A percentile compares a stretch with the other conserved stretches of the same genome.
Evolutionary conservation across 306 rosid genomes (phyloP).

Genomic region (Prunus salicina): DNA sequence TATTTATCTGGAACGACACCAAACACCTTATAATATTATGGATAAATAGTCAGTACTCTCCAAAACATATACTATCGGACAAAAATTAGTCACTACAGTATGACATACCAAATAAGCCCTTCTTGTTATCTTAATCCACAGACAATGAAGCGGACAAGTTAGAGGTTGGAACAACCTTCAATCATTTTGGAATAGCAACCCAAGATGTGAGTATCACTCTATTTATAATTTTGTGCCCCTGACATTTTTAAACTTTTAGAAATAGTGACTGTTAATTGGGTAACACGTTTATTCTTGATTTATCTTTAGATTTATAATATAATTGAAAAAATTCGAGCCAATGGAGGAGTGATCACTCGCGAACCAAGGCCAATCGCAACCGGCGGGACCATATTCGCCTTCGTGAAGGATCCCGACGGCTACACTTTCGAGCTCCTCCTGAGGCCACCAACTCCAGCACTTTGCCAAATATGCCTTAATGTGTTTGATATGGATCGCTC

Average conservation of each 20-base stretch:
- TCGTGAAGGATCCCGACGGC: constrained; percentile 18
- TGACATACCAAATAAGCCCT: no score
- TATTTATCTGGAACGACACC: no score
- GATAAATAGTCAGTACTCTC: no score
- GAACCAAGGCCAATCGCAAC: not conserved
- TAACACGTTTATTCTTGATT: not conserved
- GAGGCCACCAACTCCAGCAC: constrained; percentile 14
- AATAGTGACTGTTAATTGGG: not conserved
- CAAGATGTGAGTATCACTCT: constrained; percentile 5
- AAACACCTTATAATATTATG: no score
- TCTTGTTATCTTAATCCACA: not conserved
- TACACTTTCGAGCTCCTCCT: constrained; percentile 21
- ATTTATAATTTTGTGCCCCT: not conserved
- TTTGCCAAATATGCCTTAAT: constrained; percentile 13
- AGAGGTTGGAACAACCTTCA: constrained; percentile 66
- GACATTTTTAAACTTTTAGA: not conserved
- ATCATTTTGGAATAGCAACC: constrained; percentile 62
- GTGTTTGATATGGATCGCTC: constrained; percentile 8
- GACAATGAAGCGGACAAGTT: not conserved
- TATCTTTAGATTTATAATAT: not conserved
- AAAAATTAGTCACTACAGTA: no score
- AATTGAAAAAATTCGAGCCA: constrained; percentile 7
- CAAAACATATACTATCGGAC: no score
- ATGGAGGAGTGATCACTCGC: constrained; percentile 4
- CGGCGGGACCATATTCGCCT: not conserved